Conservation (phyloP, 306 rosid genomes). For the Sindora glabra region DNA sequence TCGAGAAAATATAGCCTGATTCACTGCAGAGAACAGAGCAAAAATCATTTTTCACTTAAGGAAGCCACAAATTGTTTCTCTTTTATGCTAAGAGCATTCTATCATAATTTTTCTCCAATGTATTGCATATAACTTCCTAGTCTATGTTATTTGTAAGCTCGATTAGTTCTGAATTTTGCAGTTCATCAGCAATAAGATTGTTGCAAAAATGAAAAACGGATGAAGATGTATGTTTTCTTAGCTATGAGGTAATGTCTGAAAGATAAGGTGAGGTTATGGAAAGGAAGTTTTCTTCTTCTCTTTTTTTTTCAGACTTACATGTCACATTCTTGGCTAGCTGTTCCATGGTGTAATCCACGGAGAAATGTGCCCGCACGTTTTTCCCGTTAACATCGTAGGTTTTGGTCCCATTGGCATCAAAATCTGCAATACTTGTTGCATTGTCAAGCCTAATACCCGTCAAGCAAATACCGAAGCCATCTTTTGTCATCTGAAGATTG, state of each 20-base stretch:
- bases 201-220: too few relatives aligned
- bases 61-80: slow-evolving; percentile 1
- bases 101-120: too few relatives aligned
- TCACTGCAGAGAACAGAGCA: slow-evolving; percentile 44
- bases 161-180: too few relatives aligned
- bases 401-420: slow-evolving; percentile 31
- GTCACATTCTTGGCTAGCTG: slow-evolving; percentile 23
- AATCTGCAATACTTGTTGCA: slow-evolving; percentile 34
- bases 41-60: slow-evolving; percentile 1
- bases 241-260: too few relatives aligned
- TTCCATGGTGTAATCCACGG: slow-evolving; percentile 40
- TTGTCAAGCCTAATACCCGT: slow-evolving; percentile 52
- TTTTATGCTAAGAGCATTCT: neutral
- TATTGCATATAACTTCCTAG: neutral
- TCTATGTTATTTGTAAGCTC: too few relatives aligned
- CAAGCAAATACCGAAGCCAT: slow-evolving; percentile 54
- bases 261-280: too few relatives aligned
- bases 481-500: slow-evolving; percentile 68
- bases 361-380: slow-evolving; percentile 48
- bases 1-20: slow-evolving; percentile 48
- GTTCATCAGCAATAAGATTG: too few relatives aligned
- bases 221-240: too few relatives aligned
- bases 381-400: slow-evolving; percentile 46
- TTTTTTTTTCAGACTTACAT: slow-evolving; percentile 33
- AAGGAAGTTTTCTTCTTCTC: too few relatives aligned